These are phyloP conservation scores for Suhomyces xylopsoci DNA, from an alignment of 805 yeast species.

Conservation along the genomic window DNA sequence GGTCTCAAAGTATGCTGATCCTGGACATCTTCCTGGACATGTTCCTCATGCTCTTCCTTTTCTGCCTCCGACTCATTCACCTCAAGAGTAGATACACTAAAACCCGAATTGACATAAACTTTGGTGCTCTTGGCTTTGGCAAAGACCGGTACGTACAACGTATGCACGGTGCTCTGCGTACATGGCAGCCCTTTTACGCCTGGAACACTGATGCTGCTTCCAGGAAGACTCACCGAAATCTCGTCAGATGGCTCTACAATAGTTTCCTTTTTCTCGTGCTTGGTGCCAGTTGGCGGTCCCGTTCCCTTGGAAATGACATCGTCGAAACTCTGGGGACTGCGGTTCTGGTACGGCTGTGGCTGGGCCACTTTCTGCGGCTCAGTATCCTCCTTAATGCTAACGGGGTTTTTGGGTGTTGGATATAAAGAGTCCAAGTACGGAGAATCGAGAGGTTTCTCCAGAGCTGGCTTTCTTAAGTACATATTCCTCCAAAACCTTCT, in stretches of 20 bases:
- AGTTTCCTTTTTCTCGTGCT: not conserved
- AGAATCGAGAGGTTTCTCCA: not conserved
- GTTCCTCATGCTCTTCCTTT: too few species aligned
- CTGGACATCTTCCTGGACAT: too few species aligned
- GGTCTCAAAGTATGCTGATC: not conserved
- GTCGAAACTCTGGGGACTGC: not conserved
- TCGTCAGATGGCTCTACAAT: not conserved
- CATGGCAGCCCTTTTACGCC: not conserved
- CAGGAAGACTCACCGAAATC: not conserved
- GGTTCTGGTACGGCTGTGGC: not conserved
- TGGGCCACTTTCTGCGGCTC: not conserved
- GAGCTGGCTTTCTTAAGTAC: not conserved
- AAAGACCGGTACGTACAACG: not conserved
- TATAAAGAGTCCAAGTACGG: not conserved
- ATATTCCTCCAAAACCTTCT: not conserved
- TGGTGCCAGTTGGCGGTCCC: not conserved
- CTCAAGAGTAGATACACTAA: not conserved
- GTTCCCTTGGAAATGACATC: not conserved
- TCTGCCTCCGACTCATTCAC: not conserved
- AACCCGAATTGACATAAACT: not conserved
- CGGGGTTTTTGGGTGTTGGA: not conserved
- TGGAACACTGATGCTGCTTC: not conserved
- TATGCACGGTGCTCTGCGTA: not conserved
- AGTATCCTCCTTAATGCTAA: not conserved
- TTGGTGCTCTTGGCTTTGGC: not conserved